Conservation (phyloP, 345 rosid genomes). For the Eucalyptus marginata region DNA sequence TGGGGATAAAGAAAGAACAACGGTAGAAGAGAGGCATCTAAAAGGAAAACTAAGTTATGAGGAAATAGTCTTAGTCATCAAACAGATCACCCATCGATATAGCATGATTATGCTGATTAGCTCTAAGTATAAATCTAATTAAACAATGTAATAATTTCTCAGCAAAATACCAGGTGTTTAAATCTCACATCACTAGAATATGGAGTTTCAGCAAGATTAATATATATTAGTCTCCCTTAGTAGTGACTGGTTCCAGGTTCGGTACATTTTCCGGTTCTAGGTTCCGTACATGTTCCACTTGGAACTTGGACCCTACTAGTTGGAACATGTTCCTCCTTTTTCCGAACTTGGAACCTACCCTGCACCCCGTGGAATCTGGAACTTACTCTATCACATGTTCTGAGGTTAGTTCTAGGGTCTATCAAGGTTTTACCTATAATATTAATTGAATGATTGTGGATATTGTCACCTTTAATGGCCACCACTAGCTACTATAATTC, state of each 20-base stretch:
- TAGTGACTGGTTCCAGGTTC: no score
- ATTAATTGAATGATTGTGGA: no score
- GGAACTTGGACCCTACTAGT: no score
- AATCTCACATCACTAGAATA: not conserved
- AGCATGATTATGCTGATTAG: not conserved
- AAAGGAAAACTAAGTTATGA: not conserved
- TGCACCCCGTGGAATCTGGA: no score
- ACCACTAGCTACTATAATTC: no score
- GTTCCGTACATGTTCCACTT: no score
- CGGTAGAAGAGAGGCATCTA: not conserved
- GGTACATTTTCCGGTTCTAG: no score
- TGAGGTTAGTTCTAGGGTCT: no score
- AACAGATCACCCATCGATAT: not conserved
- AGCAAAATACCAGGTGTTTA: not conserved
- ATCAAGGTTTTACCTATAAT: no score
- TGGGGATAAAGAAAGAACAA: not conserved
- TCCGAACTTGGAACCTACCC: no score
- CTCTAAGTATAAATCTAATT: not conserved
- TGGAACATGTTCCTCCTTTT: no score
- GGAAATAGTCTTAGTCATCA: not conserved
- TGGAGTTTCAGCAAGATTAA: not conserved
- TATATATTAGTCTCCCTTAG: not conserved
- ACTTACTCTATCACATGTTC: accelerated
- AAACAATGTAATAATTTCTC: not conserved
- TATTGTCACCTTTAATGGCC: no score